These are phyloP conservation scores for Neurospora sp. DNA, from an alignment of 495 filamentous ascomycete species.

Conservation along the genomic window DNA sequence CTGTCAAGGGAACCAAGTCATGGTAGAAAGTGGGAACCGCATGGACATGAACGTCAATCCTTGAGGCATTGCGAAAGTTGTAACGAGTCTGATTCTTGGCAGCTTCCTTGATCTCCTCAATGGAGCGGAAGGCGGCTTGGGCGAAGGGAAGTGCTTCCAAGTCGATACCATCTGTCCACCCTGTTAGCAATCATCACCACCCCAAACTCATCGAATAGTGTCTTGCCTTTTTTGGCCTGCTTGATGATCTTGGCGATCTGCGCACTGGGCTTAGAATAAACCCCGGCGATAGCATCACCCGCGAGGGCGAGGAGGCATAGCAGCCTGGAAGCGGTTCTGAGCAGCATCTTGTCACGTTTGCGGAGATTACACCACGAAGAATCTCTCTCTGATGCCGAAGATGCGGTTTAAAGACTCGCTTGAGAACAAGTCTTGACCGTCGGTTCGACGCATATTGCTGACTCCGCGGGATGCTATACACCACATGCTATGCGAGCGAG, in stretches of 20 bases:
- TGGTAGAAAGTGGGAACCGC: not conserved
- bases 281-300: not conserved
- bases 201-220: not conserved
- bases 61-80: not conserved
- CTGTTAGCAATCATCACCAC: not conserved
- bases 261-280: not conserved
- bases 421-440: not conserved
- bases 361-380: not conserved
- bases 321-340: not conserved
- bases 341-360: not conserved
- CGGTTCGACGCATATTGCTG: not conserved
- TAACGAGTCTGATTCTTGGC: not conserved
- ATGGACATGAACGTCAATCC: not conserved
- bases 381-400: not conserved
- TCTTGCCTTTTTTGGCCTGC: not conserved
- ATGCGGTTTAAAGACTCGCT: not conserved
- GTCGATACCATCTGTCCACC: not conserved
- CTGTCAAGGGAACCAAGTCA: not conserved
- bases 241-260: slow-evolving; percentile 1
- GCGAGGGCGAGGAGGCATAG: not conserved
- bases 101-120: slow-evolving; percentile 1
- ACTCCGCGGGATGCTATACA: not conserved
- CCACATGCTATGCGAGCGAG: not conserved
- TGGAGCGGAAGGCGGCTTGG: slow-evolving; percentile 1
- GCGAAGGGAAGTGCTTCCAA: slow-evolving; percentile 3